These are phyloP conservation scores for Botrytis porri DNA, from an alignment of 2,329 filamentous ascomycete species.

Conservation along the genomic window DNA sequence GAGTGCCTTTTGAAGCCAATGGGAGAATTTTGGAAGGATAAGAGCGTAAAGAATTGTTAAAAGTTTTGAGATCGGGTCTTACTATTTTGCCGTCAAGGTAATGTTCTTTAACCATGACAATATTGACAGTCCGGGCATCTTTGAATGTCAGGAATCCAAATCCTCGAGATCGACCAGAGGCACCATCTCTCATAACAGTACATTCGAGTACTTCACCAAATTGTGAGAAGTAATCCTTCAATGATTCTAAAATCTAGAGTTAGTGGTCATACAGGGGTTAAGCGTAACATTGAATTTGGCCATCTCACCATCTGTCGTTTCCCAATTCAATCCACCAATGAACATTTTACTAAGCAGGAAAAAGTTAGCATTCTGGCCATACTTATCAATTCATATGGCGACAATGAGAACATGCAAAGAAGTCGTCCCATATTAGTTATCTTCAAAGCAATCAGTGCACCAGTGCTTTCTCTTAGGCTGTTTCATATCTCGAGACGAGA, in stretches of 20 bases:
- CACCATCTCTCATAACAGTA: slow-evolving; percentile 98
- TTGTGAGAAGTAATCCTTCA: slow-evolving; percentile 95
- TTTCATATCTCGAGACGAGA: background rate
- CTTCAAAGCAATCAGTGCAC: slow-evolving; percentile 1
- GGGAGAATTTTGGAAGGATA: slow-evolving; percentile 27
- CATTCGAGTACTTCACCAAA: slow-evolving; percentile 97
- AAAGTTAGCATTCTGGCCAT: slow-evolving; percentile 29
- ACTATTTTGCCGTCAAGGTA: slow-evolving; percentile 98
- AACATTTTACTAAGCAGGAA: slow-evolving; percentile 85
- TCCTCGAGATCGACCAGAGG: slow-evolving; percentile 87
- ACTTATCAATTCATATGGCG: slow-evolving; percentile 10
- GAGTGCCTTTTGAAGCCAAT: slow-evolving; percentile 29
- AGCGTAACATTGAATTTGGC: slow-evolving; percentile 1
- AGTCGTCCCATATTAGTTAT: background rate
- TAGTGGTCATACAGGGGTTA: slow-evolving; percentile 9
- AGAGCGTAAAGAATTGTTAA: slow-evolving; percentile 21
- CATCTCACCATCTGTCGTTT: slow-evolving; percentile 86
- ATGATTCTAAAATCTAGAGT: slow-evolving; percentile 64
- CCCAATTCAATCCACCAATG: slow-evolving; percentile 97
- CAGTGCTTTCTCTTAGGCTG: background rate
- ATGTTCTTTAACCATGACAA: slow-evolving; percentile 99
- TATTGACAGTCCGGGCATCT: slow-evolving; percentile 96
- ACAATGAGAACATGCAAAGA: slow-evolving; percentile 19
- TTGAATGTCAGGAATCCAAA: slow-evolving; percentile 98
- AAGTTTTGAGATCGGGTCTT: slow-evolving; percentile 44